Percentiles rank a stretch among this genome's conserved stretches.
These are phyloP conservation scores for Crithidia brevicula DNA, from an alignment of 208 protist genomes.

Conservation along the genomic window DNA sequence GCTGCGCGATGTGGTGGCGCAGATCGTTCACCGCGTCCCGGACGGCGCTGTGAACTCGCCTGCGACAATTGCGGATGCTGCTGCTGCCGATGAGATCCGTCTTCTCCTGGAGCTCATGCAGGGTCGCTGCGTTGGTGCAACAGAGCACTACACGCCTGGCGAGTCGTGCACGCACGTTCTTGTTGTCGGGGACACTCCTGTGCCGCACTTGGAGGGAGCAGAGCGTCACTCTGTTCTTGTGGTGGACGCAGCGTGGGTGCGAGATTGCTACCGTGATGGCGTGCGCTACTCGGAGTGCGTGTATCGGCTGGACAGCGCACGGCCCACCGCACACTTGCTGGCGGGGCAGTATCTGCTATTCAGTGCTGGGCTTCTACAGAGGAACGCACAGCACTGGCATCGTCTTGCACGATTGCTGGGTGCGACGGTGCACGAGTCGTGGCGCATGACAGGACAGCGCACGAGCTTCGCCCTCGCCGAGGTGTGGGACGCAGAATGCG, in stretches of 20 bases:
- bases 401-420: slow-evolving; percentile 23
- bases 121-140: slow-evolving; percentile 62
- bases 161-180: slow-evolving; percentile 26
- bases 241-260: slow-evolving; percentile 23
- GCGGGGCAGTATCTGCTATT: slow-evolving; percentile 21
- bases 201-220: neutral
- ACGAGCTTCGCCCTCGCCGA: slow-evolving; percentile 30
- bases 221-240: neutral
- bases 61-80: neutral
- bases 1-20: slow-evolving; percentile 23
- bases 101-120: slow-evolving; percentile 69
- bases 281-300: slow-evolving; percentile 29
- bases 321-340: slow-evolving; percentile 15
- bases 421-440: slow-evolving; percentile 22
- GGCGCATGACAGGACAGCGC: slow-evolving; percentile 16
- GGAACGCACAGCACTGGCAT: slow-evolving; percentile 1
- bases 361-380: neutral
- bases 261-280: slow-evolving; percentile 23
- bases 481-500: slow-evolving; percentile 20
- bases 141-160: neutral
- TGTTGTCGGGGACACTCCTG: neutral
- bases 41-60: neutral
- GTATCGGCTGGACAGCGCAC: slow-evolving; percentile 6
- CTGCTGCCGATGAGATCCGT: slow-evolving; percentile 43
- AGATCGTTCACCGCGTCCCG: neutral